Percentiles rank a stretch among this genome's conserved stretches.
These are phyloP conservation scores for Zalerion maritima DNA, from an alignment of 495 filamentous ascomycete species.

Conservation along the genomic window DNA sequence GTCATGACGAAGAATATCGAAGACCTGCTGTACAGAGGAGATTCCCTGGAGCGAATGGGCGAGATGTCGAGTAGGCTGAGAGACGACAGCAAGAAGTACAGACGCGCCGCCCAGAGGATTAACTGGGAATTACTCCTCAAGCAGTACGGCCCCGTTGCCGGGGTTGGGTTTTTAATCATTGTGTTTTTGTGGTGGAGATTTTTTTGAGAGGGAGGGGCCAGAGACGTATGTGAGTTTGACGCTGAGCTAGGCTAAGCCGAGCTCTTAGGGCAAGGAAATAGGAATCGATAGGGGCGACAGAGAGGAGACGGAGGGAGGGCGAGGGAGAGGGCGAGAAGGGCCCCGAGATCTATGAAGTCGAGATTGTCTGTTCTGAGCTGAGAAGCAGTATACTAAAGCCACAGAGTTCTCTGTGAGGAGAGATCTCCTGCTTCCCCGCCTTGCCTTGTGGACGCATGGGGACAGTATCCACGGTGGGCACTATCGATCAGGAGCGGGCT, in stretches of 20 bases:
- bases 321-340: too few species aligned
- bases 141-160: slow-evolving; percentile 88
- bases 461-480: too few species aligned
- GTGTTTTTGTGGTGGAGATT: slow-evolving; percentile 87
- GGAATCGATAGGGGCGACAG: not conserved
- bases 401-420: too few species aligned
- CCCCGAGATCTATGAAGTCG: too few species aligned
- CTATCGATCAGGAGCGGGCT: too few species aligned
- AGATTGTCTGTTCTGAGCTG: too few species aligned
- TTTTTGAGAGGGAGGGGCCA: slow-evolving; percentile 38
- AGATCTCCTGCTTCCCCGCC: too few species aligned
- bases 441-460: too few species aligned
- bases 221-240: not conserved
- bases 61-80: slow-evolving; percentile 74
- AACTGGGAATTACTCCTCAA: slow-evolving; percentile 96
- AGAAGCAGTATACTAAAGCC: too few species aligned
- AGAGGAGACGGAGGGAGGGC: not conserved
- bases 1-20: slow-evolving; percentile 99
- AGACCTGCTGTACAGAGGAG: slow-evolving; percentile 87
- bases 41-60: slow-evolving; percentile 92
- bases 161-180: slow-evolving; percentile 61
- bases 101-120: slow-evolving; percentile 81
- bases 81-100: slow-evolving; percentile 91
- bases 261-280: not conserved
- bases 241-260: not conserved